Evolutionary conservation across 1,284 basidiomycete species (phyloP), one percentile per base, ranked within the genome.

Genomic region (Tilletia caries): DNA sequence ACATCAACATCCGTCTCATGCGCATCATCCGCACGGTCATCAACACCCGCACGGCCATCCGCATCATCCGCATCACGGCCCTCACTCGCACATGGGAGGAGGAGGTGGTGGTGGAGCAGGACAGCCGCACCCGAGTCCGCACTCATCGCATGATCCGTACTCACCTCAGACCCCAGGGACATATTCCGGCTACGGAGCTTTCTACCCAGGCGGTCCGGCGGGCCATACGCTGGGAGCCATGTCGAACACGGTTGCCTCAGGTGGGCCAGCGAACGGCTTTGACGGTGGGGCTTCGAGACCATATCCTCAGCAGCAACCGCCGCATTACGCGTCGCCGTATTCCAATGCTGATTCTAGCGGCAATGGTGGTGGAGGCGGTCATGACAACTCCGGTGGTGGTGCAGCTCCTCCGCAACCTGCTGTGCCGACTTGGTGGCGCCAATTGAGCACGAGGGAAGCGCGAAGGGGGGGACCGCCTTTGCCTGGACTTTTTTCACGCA

Each of bases 1-100:
- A 23, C 48, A 50, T 29, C 25, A 32, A 10, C 54, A 32, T 23
- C 25, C 54, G 29, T 6, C 10, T 52, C 29, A 18, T 5, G 29
- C 25, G 5, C 54, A 27, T 29, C 54, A 60, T 60, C 25, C 54
- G 54, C 54, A 60, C 29, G 54, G 25, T 18, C 54, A 60, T 60
- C 32, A 60, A 6, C 10, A 12, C 12, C 20, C 54, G 5, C 54
- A 60, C 23, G 10, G 4, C 12, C 54, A 50, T n/a, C 48, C 37
- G 37, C 48, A 50, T 27, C 48, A 27, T 27, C 48, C 20, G 20
- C 48, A 27, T n/a, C n/a, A 50, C 8, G n/a, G 48, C 48, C 20
- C 48, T 8, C n/a, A 50, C 25, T 20, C 48, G n/a, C 48, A 50
- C 48, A 15, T 50, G 48, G n/a, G 48, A n/a, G n/a, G n/a, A 8